Conservation (phyloP, 2,329 filamentous ascomycete genomes). For the Tricladium varicosporioides region DNA sequence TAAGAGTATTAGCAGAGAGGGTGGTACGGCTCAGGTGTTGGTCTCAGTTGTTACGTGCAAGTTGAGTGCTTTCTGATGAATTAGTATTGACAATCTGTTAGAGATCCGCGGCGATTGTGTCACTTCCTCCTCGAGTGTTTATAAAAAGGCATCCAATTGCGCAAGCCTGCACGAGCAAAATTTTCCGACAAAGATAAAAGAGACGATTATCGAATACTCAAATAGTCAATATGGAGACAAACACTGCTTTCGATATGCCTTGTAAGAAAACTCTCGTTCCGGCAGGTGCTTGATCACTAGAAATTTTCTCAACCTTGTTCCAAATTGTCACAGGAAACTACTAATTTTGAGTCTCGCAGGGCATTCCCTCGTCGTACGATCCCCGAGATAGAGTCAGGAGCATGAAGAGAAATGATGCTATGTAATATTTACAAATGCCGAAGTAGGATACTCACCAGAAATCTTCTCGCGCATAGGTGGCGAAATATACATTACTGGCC, state of each 20-base stretch:
- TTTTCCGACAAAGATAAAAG: conserved; percentile 49
- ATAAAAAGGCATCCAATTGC: conserved; percentile 61
- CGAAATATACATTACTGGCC: conserved; percentile 70
- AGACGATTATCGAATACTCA: conserved; percentile 50
- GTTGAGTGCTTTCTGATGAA: background rate
- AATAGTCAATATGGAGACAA: conserved; percentile 44
- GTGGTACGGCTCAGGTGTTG: conserved; percentile 63
- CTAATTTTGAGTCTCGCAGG: conserved; percentile 65
- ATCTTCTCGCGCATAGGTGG: conserved; percentile 65
- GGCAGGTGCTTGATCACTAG: conserved; percentile 69
- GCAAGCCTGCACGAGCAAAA: conserved; percentile 60
- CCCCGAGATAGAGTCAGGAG: conserved; percentile 50
- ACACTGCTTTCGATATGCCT: conserved; percentile 50
- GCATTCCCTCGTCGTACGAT: conserved; percentile 67
- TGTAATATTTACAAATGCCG: conserved; percentile 65
- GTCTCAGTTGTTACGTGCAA: conserved; percentile 28
- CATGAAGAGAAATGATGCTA: conserved; percentile 55
- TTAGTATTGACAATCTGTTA: conserved; percentile 30
- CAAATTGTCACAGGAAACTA: conserved; percentile 48
- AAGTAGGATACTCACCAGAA: conserved; percentile 64
- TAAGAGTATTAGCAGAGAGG: conserved; percentile 59
- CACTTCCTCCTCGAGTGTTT: conserved; percentile 61
- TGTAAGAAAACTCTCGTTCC: conserved; percentile 66
- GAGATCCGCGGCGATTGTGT: conserved; percentile 65
- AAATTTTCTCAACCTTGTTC: conserved; percentile 65